These are phyloP conservation scores for Botryotinia calthae DNA, from an alignment of 2,329 filamentous ascomycete genomes.

Conservation along the genomic window DNA sequence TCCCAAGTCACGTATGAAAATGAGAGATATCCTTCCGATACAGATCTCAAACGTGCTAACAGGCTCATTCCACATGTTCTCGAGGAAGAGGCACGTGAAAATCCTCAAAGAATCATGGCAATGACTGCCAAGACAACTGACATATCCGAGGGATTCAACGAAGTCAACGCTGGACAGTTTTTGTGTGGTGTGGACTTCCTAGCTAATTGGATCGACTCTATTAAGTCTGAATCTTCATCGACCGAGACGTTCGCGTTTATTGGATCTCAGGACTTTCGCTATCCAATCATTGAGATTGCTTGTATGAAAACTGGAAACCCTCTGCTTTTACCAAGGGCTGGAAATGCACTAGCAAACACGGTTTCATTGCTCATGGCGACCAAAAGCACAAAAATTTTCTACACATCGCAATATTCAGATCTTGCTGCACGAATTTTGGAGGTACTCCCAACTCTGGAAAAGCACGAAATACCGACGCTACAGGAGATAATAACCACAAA, in stretches of 20 bases:
- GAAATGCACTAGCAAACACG: constrained; percentile 30
- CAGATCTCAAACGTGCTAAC: not conserved
- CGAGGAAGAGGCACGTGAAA: constrained; percentile 22
- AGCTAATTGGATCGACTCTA: constrained; percentile 27
- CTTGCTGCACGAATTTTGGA: constrained; percentile 17
- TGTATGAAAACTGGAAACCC: constrained; percentile 23
- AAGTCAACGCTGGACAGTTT: constrained; percentile 25
- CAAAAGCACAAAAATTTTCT: constrained; percentile 26
- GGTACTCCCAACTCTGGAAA: constrained; percentile 12
- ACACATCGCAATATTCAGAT: constrained; percentile 14
- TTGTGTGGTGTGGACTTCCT: constrained; percentile 28
- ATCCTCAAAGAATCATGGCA: constrained; percentile 21
- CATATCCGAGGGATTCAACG: constrained; percentile 19
- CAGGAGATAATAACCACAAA: constrained; percentile 35
- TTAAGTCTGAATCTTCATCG: not conserved
- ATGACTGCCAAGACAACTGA: constrained; percentile 24
- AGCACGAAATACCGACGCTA: constrained; percentile 28
- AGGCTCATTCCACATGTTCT: constrained; percentile 26
- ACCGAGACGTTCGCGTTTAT: constrained; percentile 26
- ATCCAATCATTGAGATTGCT: constrained; percentile 22
- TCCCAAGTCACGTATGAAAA: not conserved
- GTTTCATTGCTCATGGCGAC: constrained; percentile 23
- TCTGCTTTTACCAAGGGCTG: constrained; percentile 25
- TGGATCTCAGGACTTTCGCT: constrained; percentile 32
- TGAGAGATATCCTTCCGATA: not conserved